Evolutionary conservation across 805 yeast genomes (phyloP).

Genomic region (Ascoidea asiatica): DNA sequence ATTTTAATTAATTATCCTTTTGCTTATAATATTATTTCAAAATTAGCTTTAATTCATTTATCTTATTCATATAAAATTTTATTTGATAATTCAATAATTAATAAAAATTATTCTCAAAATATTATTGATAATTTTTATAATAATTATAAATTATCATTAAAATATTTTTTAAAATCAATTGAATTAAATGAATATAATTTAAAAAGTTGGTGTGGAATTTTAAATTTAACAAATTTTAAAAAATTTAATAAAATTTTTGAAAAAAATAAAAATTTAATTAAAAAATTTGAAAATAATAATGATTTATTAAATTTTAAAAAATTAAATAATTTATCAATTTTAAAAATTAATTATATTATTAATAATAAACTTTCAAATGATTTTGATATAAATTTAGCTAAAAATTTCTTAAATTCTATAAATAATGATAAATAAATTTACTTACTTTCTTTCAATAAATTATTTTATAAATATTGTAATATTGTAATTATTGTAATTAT

Average conservation of each 20-base stretch:
- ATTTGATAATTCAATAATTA: slow-evolving; percentile 4
- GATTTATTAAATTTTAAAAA: slow-evolving; percentile 16
- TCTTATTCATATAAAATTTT: slow-evolving; percentile 7
- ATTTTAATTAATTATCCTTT: slow-evolving; percentile 52
- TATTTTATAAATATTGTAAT: too few relatives aligned
- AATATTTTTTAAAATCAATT: slow-evolving; percentile 53
- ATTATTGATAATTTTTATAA: slow-evolving; percentile 8
- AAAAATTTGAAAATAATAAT: slow-evolving; percentile 12
- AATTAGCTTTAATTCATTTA: slow-evolving; percentile 42
- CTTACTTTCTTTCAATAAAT: too few relatives aligned
- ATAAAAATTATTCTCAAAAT: slow-evolving; percentile 6
- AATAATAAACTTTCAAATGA: slow-evolving; percentile 16
- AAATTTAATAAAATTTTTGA: slow-evolving; percentile 13
- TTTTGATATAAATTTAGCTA: slow-evolving; percentile 26
- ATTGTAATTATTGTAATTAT: too few relatives aligned
- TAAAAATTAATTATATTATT: slow-evolving; percentile 22
- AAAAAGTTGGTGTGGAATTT: slow-evolving; percentile 66
- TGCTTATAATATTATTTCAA: slow-evolving; percentile 53
- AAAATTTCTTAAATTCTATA: slow-evolving; percentile 9
- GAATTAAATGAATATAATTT: slow-evolving; percentile 62
- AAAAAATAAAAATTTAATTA: slow-evolving; percentile 7
- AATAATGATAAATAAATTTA: slow-evolving; percentile 5
- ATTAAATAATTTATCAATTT: slow-evolving; percentile 23
- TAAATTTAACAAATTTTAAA: slow-evolving; percentile 20
- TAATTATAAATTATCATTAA: slow-evolving; percentile 14